Percentiles rank a stretch among this genome's conserved stretches.
phyloP scores from a whole-genome alignment of 192 early-diverging fungal species.

The Dissophora globulifera region DNA sequence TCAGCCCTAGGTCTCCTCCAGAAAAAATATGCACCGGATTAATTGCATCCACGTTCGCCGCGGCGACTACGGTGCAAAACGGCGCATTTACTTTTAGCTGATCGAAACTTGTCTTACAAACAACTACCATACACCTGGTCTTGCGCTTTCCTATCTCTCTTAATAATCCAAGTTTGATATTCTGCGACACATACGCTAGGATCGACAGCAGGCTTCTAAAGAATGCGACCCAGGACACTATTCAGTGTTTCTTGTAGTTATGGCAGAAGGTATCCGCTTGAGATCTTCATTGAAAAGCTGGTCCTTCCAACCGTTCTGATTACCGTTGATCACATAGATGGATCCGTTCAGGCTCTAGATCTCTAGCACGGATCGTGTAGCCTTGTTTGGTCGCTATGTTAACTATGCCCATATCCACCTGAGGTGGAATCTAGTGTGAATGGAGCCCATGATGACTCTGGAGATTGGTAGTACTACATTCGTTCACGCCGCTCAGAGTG shows the following conservation, averaged over 20 bases:
- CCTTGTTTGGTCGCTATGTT: conserved; percentile 25
- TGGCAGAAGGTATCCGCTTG: conserved; percentile 18
- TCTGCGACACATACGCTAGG: conserved; percentile 15
- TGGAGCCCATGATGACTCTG: conserved; percentile 9
- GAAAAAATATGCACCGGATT: too few species aligned
- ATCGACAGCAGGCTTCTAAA: conserved; percentile 26
- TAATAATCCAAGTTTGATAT: conserved; percentile 28
- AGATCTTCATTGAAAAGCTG: conserved; percentile 10
- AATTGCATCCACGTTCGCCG: too few species aligned
- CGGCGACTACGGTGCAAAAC: too few species aligned
- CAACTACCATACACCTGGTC: too few species aligned
- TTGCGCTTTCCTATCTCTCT: too few species aligned
- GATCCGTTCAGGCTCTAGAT: conserved; percentile 20
- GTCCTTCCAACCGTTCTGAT: conserved; percentile 19
- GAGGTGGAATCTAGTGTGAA: conserved; percentile 24
- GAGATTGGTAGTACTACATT: not conserved
- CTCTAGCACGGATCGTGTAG: conserved; percentile 4
- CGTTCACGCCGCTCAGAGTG: conserved; percentile 16
- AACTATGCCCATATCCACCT: conserved; percentile 17
- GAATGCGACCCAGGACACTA: conserved; percentile 1
- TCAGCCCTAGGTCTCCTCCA: too few species aligned
- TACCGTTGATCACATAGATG: conserved; percentile 23
- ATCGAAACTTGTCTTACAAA: too few species aligned
- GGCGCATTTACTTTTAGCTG: too few species aligned
- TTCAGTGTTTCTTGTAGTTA: conserved; percentile 36